Conservation (phyloP, 2,329 filamentous ascomycete genomes). For the Ampelomyces quisqualis region DNA sequence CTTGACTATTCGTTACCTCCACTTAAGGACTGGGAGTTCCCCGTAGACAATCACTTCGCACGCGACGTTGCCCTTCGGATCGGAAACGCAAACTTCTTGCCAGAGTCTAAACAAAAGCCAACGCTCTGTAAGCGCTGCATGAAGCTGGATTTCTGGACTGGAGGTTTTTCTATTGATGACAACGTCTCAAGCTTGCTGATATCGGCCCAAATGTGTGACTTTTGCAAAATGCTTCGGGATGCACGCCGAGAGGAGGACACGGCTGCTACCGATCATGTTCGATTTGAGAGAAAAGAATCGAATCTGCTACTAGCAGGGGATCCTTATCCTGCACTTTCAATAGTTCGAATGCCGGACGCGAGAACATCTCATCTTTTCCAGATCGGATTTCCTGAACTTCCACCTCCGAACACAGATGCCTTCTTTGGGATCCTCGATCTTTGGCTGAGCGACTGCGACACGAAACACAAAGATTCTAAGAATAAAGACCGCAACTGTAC, state of each 20-base stretch:
- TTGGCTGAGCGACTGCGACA: constrained; percentile 13
- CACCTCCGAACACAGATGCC: neutral
- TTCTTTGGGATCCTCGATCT: neutral
- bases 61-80: neutral
- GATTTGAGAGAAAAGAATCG: neutral
- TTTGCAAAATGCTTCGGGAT: constrained; percentile 10
- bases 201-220: constrained; percentile 4
- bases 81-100: neutral
- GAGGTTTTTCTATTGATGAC: constrained; percentile 8
- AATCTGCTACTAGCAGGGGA: neutral
- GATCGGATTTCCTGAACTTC: neutral
- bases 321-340: neutral
- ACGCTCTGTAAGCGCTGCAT: constrained; percentile 9
- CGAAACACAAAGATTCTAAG: neutral
- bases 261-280: neutral
- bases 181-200: neutral
- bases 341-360: neutral
- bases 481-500: neutral
- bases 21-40: constrained; percentile 13
- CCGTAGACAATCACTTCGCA: constrained; percentile 14
- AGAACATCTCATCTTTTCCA: neutral
- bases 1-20: constrained; percentile 10
- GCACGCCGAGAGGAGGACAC: neutral
- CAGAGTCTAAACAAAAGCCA: neutral
- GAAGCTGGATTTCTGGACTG: constrained; percentile 8